These are phyloP conservation scores for Ganoderma lingzhi DNA, from an alignment of 1,284 basidiomycete species.

Conservation along the genomic window DNA sequence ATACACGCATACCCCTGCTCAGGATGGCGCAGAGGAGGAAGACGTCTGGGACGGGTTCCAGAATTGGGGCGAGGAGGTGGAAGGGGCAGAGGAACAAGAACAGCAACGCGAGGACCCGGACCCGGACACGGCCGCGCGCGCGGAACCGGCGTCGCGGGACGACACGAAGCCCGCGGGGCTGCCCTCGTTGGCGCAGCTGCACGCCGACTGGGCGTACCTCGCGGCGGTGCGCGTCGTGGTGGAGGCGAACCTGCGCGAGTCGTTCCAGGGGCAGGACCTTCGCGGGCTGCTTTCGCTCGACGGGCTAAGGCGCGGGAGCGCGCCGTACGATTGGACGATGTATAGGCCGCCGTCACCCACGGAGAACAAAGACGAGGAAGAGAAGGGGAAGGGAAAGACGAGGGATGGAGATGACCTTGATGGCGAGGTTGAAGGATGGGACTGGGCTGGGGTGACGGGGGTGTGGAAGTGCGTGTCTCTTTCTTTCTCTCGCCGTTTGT, in stretches of 20 bases:
- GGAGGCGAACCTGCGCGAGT: conserved; percentile 34
- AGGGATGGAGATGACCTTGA: conserved; percentile 13
- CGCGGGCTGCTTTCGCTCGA: conserved; percentile 50
- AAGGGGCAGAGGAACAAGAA: neutral
- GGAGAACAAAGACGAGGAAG: neutral
- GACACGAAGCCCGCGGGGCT: conserved; percentile 1
- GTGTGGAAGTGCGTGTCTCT: conserved; percentile 52
- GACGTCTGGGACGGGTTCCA: conserved; percentile 1
- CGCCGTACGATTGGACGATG: conserved; percentile 40
- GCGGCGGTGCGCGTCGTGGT: conserved; percentile 39
- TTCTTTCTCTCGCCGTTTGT: neutral
- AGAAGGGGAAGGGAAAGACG: conserved; percentile 16
- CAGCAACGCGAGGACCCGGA: neutral
- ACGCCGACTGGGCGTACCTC: conserved; percentile 41
- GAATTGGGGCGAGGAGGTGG: conserved; percentile 1
- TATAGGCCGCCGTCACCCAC: conserved; percentile 10
- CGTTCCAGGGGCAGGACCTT: conserved; percentile 34
- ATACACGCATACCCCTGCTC: neutral
- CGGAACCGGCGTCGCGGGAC: neutral
- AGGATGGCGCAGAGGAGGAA: conserved; percentile 9
- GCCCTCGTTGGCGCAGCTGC: conserved; percentile 31
- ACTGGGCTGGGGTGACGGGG: conserved; percentile 66
- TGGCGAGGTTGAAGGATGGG: conserved; percentile 53
- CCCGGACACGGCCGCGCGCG: neutral
- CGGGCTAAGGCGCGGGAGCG: conserved; percentile 53